Conservation (phyloP, 805 yeast genomes). For the Dipodascus albidus region DNA sequence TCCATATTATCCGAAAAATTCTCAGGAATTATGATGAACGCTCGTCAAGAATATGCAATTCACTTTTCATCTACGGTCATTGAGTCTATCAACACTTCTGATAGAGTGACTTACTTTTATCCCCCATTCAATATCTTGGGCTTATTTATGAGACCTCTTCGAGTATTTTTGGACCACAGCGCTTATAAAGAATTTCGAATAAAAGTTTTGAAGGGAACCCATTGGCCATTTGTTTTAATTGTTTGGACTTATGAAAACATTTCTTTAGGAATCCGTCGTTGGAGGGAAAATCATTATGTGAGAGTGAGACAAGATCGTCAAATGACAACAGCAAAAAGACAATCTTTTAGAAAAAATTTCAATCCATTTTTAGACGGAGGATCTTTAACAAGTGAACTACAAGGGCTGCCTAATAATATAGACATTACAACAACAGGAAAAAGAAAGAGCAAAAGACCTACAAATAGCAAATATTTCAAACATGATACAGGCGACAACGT, state of each 20-base stretch:
- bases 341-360: neutral
- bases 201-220: slow-evolving; percentile 19
- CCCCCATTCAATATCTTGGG: slow-evolving; percentile 23
- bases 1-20: slow-evolving; percentile 25
- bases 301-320: neutral
- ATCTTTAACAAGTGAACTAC: neutral
- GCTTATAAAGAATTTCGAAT: slow-evolving; percentile 20
- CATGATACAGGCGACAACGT: no score
- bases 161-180: slow-evolving; percentile 16
- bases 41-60: slow-evolving; percentile 23
- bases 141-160: slow-evolving; percentile 20
- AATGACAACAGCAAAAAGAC: neutral
- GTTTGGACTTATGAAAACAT: slow-evolving; percentile 17
- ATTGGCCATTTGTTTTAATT: slow-evolving; percentile 19
- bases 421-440: neutral
- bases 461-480: no score
- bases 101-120: slow-evolving; percentile 23
- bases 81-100: slow-evolving; percentile 23
- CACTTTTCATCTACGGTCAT: slow-evolving; percentile 23
- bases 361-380: neutral
- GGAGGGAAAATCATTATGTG: neutral
- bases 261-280: neutral
- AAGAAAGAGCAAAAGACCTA: neutral
- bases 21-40: slow-evolving; percentile 23
- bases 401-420: neutral